Evolutionary conservation across 1,139 yeast species (phyloP).

Genomic region (Hemisphaericaspora subhashii): DNA sequence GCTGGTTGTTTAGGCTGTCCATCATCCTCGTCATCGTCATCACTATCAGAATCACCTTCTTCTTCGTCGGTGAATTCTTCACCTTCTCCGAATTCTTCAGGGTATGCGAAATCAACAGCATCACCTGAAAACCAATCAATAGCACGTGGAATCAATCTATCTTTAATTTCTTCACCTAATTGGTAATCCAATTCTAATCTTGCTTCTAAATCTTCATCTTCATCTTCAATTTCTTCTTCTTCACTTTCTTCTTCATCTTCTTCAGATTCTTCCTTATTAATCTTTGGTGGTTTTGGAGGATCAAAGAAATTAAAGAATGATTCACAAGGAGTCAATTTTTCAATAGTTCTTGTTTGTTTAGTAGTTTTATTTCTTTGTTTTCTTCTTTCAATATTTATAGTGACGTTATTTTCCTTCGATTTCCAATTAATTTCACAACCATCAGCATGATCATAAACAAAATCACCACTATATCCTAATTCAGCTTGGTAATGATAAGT

Average conservation of each 20-base stretch:
- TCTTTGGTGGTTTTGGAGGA: constrained; percentile 80
- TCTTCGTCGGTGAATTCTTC: constrained; percentile 52
- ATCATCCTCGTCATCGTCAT: constrained; percentile 53
- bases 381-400: constrained; percentile 87
- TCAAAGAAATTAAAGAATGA: constrained; percentile 94
- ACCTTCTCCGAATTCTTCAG: constrained; percentile 47
- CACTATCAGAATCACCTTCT: constrained; percentile 40
- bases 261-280: constrained; percentile 44
- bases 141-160: constrained; percentile 92
- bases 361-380: constrained; percentile 98
- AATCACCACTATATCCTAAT: constrained; percentile 93
- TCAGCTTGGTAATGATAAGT: constrained; percentile 94
- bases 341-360: constrained; percentile 94
- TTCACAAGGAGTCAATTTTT: constrained; percentile 88
- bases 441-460: constrained; percentile 94
- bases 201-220: constrained; percentile 76
- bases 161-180: constrained; percentile 94
- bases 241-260: constrained; percentile 39
- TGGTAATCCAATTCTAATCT: constrained; percentile 91
- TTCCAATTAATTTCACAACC: constrained; percentile 88
- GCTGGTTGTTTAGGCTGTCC: constrained; percentile 64
- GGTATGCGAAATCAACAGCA: constrained; percentile 67
- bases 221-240: constrained; percentile 57
- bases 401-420: constrained; percentile 76
- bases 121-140: constrained; percentile 98